Evolutionary conservation across 2,329 filamentous ascomycete genomes (phyloP).

Genomic region (Plectosphaerella plurivora): DNA sequence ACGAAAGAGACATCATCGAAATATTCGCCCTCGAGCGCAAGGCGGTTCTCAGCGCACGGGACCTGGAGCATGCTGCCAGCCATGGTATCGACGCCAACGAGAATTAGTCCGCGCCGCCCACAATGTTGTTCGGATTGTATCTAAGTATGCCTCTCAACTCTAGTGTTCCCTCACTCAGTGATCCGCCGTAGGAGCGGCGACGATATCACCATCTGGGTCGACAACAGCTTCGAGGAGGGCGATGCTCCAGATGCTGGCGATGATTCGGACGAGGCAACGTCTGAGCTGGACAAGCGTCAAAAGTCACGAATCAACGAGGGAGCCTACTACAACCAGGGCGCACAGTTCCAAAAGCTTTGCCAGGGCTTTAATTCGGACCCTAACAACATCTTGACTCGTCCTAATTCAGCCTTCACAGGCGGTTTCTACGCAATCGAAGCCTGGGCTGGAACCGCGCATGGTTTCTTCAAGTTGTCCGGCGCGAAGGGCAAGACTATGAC

Average conservation of each 20-base stretch:
- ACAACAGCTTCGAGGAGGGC: neutral
- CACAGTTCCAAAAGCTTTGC: too few species aligned
- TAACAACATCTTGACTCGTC: neutral
- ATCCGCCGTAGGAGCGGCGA: neutral
- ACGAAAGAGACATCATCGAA: neutral
- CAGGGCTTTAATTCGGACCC: neutral
- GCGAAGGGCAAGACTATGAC: neutral
- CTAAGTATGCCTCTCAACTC: neutral
- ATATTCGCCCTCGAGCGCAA: neutral
- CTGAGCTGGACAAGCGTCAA: neutral
- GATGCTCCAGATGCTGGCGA: neutral
- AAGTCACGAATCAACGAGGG: neutral
- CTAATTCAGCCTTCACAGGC: neutral
- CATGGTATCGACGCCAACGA: neutral
- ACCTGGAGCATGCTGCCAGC: neutral
- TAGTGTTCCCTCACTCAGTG: neutral
- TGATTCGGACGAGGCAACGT: neutral
- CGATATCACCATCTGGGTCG: neutral
- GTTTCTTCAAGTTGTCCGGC: neutral
- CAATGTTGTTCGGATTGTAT: too few species aligned
- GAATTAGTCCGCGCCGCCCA: neutral
- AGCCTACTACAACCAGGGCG: too few species aligned
- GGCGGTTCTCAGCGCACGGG: neutral
- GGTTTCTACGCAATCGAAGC: neutral
- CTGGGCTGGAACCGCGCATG: neutral